phyloP scores from a whole-genome alignment of 2,329 filamentous ascomycete genomes.

The Ceratocystis variospora region DNA sequence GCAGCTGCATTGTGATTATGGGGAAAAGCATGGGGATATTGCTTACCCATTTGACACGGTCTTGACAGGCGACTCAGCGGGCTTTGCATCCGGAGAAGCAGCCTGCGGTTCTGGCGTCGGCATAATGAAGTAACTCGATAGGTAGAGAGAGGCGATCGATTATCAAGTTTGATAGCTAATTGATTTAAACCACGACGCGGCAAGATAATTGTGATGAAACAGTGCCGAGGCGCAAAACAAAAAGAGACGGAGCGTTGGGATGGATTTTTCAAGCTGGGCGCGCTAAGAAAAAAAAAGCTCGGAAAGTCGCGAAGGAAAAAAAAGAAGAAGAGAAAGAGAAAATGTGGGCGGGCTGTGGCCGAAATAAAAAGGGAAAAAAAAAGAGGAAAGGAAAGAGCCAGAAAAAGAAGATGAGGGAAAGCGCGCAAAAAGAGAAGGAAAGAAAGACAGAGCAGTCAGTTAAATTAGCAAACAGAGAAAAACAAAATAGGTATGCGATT shows the following conservation, averaged over 20 bases:
- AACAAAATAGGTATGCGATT: neutral
- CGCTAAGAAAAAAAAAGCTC: neutral
- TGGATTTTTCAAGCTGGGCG: neutral
- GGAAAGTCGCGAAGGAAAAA: neutral
- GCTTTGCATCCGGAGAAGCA: constrained; percentile 7
- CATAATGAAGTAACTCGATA: constrained; percentile 8
- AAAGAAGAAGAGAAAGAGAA: neutral
- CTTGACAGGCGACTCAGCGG: constrained; percentile 12
- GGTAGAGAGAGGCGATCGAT: neutral
- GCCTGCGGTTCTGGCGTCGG: constrained; percentile 14
- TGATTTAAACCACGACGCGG: constrained; percentile 5
- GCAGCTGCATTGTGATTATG: constrained; percentile 5
- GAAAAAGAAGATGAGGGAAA: neutral
- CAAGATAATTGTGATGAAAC: neutral
- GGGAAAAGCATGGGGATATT: constrained; percentile 16
- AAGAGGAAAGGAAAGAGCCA: neutral
- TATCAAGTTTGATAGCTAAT: neutral
- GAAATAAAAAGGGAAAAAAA: constrained; percentile 3
- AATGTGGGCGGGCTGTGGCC: constrained; percentile 7
- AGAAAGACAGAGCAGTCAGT: neutral
- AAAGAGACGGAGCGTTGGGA: neutral
- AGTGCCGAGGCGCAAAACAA: neutral
- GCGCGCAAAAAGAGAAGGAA: neutral
- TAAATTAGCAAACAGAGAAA: constrained; percentile 2
- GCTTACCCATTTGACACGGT: constrained; percentile 16